Base-by-base conservation (phyloP, 2,329 filamentous ascomycete species). In the Aspergillus caelatus region DNA sequence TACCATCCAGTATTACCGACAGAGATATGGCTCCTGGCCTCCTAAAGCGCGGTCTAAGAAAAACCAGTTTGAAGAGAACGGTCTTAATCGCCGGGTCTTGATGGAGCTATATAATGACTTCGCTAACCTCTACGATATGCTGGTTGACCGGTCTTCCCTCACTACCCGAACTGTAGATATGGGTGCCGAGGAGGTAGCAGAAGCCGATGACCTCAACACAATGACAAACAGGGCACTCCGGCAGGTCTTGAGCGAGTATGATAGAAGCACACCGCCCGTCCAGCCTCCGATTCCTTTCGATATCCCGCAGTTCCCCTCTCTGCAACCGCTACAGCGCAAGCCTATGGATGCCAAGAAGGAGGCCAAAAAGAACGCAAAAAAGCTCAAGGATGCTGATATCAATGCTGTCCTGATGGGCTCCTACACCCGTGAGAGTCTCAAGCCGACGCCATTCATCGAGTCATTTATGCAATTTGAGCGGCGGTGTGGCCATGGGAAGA, bases 201-300 rank as follows among this genome's bases (percentile, higher is more conserved):
- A 82, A 12, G 76, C 81, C 3, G 78, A 81, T 14, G 79, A 81
- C 54, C 68, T 75, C 5, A 81, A 85, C 26, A 87, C 90, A 65
- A 85, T 90, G 28, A 84, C 87, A 12, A 83, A 88, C 30, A 85
- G 89, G 45, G 92, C 91, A 2, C 82, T 98, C 53, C 88, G 94
- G 60, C 89, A 89, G 66, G 86, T 97, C 14, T 84, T 97, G 67
- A 89, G 87, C 68, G 94, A 98, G 78, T 97, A 93, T 72, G 95
- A 99, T 75, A 88, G 91, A 64, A 94, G 91, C 10, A 92, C 90
- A 16, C 93, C 94, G 1, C 95, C 95, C 0, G 93, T 98, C 0
- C 87, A 94, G 63, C 95, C 95, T 0, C 93, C 94, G 0, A 88
- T 98, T 61, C 94, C 95, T 0, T 98, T 94, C 72, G 94, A 98